A percentile compares a stretch with the other conserved stretches of the same genome.
Evolutionary conservation across 78 protist species (phyloP).

Genomic region (Cyanophora paradoxa): DNA sequence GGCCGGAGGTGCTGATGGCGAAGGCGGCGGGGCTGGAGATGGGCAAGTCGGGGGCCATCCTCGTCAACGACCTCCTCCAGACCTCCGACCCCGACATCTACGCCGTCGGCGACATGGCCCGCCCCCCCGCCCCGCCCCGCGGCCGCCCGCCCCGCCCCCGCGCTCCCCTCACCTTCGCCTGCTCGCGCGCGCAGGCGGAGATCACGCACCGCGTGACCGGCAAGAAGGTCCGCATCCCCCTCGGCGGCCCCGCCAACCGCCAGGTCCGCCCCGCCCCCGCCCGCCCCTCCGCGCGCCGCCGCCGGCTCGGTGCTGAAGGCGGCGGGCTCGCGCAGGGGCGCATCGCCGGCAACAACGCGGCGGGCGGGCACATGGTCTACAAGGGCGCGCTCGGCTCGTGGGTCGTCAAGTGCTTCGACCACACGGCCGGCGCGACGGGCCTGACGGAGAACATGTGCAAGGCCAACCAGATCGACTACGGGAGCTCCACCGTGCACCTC

Average conservation of each 20-base stretch:
- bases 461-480: background rate
- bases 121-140: too few species aligned
- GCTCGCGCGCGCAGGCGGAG: too few species aligned
- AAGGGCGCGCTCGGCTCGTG: constrained; percentile 24
- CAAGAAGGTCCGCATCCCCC: too few species aligned
- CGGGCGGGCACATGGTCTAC: constrained; percentile 7
- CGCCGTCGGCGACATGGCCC: constrained; percentile 36
- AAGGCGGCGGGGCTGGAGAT: constrained; percentile 31
- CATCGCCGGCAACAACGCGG: constrained; percentile 28
- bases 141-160: too few species aligned
- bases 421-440: constrained; percentile 26
- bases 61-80: background rate
- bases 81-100: background rate
- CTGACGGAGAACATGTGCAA: background rate
- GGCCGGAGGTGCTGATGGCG: constrained; percentile 34
- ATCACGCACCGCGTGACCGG: too few species aligned
- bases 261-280: too few species aligned
- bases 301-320: too few species aligned
- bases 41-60: constrained; percentile 16
- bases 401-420: constrained; percentile 10
- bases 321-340: too few species aligned
- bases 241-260: too few species aligned
- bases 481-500: background rate
- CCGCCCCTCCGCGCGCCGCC: too few species aligned
- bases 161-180: too few species aligned